Evolutionary conservation across 2,329 filamentous ascomycete genomes (phyloP).

Genomic region (Cordyceps farinosa): DNA sequence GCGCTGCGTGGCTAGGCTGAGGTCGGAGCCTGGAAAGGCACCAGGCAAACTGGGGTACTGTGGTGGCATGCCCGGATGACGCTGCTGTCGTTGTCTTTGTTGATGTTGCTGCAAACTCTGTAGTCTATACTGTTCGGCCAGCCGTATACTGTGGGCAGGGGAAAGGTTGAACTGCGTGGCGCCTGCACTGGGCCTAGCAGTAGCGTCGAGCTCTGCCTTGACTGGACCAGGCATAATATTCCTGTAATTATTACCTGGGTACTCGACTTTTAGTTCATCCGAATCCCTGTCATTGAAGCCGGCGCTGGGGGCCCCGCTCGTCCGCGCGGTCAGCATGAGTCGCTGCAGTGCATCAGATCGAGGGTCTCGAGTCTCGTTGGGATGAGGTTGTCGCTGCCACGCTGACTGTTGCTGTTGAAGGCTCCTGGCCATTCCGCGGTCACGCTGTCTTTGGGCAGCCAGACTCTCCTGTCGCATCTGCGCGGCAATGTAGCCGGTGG

Average conservation of each 20-base stretch:
- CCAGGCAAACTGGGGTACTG: neutral
- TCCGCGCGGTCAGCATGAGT: slow-evolving; percentile 30
- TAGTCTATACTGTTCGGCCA: neutral
- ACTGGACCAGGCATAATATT: neutral
- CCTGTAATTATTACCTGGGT: neutral
- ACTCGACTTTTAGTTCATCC: neutral
- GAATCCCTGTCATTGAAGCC: neutral
- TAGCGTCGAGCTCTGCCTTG: no score
- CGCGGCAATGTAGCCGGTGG: slow-evolving; percentile 28
- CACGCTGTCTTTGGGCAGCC: slow-evolving; percentile 27
- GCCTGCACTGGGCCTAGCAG: neutral
- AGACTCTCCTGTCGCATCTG: slow-evolving; percentile 36
- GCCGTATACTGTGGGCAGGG: neutral
- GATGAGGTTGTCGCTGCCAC: neutral
- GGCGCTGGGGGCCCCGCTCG: slow-evolving; percentile 17
- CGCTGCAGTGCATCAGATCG: slow-evolving; percentile 26
- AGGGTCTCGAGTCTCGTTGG: neutral
- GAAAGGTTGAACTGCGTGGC: neutral
- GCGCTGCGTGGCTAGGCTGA: neutral
- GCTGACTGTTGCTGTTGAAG: slow-evolving; percentile 25
- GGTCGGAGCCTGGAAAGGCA: neutral
- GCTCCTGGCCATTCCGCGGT: slow-evolving; percentile 28
- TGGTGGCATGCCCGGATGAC: neutral
- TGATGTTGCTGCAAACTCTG: neutral
- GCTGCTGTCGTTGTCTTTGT: no score